These are phyloP conservation scores for Viola pubescens DNA, from an alignment of 441 rosid species.

Conservation along the genomic window DNA sequence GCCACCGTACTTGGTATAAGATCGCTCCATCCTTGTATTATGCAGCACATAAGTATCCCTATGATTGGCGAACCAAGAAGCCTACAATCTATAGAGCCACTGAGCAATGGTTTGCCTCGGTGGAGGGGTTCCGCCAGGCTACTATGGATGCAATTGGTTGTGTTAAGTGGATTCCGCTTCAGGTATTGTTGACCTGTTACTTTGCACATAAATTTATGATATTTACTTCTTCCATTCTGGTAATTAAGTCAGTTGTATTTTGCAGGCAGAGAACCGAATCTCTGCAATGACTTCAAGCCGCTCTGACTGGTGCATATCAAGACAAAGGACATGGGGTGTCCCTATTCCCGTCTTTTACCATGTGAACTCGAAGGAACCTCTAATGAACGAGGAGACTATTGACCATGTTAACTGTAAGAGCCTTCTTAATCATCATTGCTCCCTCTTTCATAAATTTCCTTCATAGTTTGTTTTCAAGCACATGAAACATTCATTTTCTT, in stretches of 20 bases:
- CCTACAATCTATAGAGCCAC: constrained; percentile 98
- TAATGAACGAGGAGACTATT: constrained; percentile 81
- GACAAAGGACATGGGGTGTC: constrained; percentile 98
- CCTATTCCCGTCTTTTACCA: constrained; percentile 95
- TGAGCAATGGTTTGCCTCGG: constrained; percentile 99
- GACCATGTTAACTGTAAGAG: constrained; percentile 77
- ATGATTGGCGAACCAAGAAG: constrained; percentile 96
- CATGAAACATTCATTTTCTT: constrained; percentile 1
- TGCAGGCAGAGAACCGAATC: constrained; percentile 89
- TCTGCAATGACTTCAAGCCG: constrained; percentile 90
- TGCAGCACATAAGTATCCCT: constrained; percentile 91
- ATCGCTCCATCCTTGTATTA: constrained; percentile 16
- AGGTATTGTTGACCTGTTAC: constrained; percentile 41
- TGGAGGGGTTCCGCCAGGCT: constrained; percentile 77
- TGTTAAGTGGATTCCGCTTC: constrained; percentile 89
- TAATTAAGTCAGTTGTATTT: constrained; percentile 18
- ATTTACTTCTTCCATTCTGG: not conserved
- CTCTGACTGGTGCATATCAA: constrained; percentile 96
- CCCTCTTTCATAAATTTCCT: not conserved
- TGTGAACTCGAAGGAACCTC: constrained; percentile 71
- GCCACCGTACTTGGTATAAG: constrained; percentile 7
- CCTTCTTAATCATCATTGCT: constrained; percentile 3
- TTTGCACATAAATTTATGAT: no score
- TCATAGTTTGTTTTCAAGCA: not conserved
- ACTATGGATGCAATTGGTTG: constrained; percentile 77